Evolutionary conservation across 2,329 filamentous ascomycete species (phyloP), one percentile per base, ranked within the genome.

Genomic region (Fusarium algeriense): DNA sequence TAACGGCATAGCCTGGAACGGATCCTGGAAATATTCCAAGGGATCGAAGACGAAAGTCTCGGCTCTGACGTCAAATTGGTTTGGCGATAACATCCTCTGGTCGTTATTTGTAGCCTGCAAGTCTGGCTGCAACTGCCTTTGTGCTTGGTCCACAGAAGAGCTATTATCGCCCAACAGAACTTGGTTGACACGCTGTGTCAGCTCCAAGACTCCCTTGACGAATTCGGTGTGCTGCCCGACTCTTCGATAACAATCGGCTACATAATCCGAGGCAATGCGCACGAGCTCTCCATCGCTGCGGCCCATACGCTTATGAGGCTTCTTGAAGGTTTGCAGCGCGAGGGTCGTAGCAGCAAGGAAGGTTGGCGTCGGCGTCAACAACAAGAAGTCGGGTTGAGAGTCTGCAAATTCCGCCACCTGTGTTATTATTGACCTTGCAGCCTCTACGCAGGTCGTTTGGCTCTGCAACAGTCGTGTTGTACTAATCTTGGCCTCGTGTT

Each of bases 1-100:
- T 20, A 74, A 30, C 6, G 72, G 72, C 60, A 74, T 63, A 2
- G 73, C 71, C n/a, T 74, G 71, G n/a, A 74, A 74, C 13, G 72
- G 72, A 34, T 74, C 71, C 14, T 73, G 72, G 10, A 74, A 65
- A 17, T 70, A 55, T 28, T 74, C 71, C n/a, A 53, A 63, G 32
- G 72, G 45, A 30, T 63, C 65, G 48, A 74, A 64, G 0, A 60
- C 46, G 20, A 71, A 64, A 2, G 64, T 17, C 14, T 70, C 60
- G 10, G 54, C 28, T n/a, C 41, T 46, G 2, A 48, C 5, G 23
- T 58, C 53, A 5, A 63, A 58, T 10, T 48, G 68, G 3, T 26
- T 59, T 2, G 60, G 69, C 4, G 72, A 73, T 6, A 70, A 9
- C 6, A 50, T 58, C 7, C 46, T 61, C 13, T 64, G 63, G 2